Base-by-base conservation (phyloP, 1,139 yeast species). In the Candida sojae region DNA sequence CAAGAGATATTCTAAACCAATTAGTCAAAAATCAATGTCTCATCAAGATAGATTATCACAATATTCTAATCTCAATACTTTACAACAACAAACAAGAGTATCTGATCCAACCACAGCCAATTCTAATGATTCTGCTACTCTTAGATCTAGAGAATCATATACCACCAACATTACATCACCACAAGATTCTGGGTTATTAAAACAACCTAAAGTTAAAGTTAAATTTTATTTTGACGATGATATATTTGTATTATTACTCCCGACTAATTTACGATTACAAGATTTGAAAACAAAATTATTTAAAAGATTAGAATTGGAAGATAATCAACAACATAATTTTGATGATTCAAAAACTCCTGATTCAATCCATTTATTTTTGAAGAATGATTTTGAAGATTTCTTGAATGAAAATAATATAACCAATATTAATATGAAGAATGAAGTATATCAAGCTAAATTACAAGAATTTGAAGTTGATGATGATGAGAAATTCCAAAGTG, bases 161-260 rank as follows among this genome's bases (percentile, higher is more conserved):
- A 44, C 53, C 8, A 42, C 49, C 9, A 50, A 48, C 43, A 33
- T 44, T 9, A 33, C 44, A 9, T 36, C 37, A 21, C 29, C 46
- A 7, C 40, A 46, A 48, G 39, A 44, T 37, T 25, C 26, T 34
- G 25, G 42, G 36, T 36, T 48, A 13, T 36, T 52, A 12, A 48
- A 58, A 47, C 57, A 42, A 54, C 51, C 64, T 48, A 76, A 70
- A 66, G 82, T 71, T 56, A 93, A 84, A 71, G 86, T 83, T 43
- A 93, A 93, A 67, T 91, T 93, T 56, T 92, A 88, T 65, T 88
- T 84, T 61, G 85, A 85, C 51, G 97, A 91, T 58, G 98, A 92
- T 64, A 86, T 92, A 28, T 90, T 93, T 73, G 98, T 96, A 7
- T 76, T 93, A 48, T 75, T 89, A 49, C 80, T 93, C 43, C 88